phyloP scores from a whole-genome alignment of 2,329 filamentous ascomycete species.

The Anisogramma anomala region DNA sequence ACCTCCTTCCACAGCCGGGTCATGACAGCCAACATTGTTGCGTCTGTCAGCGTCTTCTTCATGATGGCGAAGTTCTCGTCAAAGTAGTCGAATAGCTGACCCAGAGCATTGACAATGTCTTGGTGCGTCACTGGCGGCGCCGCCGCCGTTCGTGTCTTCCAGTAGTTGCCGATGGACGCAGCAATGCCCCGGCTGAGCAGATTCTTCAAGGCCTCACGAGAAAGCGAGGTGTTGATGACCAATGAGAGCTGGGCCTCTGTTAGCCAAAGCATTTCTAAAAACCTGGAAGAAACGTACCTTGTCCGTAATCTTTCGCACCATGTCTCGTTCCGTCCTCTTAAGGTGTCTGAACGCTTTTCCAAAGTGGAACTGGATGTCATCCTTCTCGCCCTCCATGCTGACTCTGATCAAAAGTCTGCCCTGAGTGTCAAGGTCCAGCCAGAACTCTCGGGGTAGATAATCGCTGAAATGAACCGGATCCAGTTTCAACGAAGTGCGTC shows the following conservation, averaged over 20 bases:
- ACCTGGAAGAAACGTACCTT: slow-evolving; percentile 48
- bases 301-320: slow-evolving; percentile 96
- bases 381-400: slow-evolving; percentile 96
- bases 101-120: slow-evolving; percentile 71
- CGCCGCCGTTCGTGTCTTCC: slow-evolving; percentile 48
- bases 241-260: slow-evolving; percentile 56
- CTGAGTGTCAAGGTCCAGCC: slow-evolving; percentile 94
- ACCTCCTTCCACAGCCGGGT: slow-evolving; percentile 97
- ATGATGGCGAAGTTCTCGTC: slow-evolving; percentile 98
- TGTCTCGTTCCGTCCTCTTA: slow-evolving; percentile 92
- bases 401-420: slow-evolving; percentile 79
- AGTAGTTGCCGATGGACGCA: slow-evolving; percentile 60
- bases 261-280: neutral
- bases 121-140: slow-evolving; percentile 50
- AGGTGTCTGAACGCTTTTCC: slow-evolving; percentile 92
- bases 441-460: slow-evolving; percentile 90
- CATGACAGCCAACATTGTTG: slow-evolving; percentile 99
- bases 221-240: slow-evolving; percentile 85
- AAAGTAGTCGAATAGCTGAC: slow-evolving; percentile 84
- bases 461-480: slow-evolving; percentile 96
- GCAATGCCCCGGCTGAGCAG: slow-evolving; percentile 60
- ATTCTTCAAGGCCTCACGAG: slow-evolving; percentile 63
- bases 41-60: slow-evolving; percentile 88
- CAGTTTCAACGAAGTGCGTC: slow-evolving; percentile 92
- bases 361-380: slow-evolving; percentile 98